These are phyloP conservation scores for Alloteropsis semialata DNA, from an alignment of 176 grass and related monocot genomes.

Conservation along the genomic window DNA sequence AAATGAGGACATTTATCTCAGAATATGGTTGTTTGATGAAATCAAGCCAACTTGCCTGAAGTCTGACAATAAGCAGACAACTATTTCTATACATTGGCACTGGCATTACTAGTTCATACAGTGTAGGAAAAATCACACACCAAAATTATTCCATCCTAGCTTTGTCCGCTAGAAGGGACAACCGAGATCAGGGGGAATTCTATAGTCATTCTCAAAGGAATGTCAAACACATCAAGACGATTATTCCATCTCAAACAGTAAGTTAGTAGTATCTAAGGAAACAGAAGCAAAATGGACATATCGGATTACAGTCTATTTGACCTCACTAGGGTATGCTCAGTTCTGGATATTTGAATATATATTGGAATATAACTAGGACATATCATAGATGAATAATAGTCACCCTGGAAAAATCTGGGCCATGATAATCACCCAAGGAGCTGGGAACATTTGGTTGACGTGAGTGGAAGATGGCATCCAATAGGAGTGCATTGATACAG, in stretches of 20 bases:
- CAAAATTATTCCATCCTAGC: background rate
- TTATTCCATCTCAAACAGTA: background rate
- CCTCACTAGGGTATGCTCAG: background rate
- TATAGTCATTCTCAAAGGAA: conserved; percentile 2
- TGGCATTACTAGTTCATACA: background rate
- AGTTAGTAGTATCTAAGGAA: background rate
- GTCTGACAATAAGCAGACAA: background rate
- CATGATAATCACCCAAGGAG: background rate
- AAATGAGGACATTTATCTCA: background rate
- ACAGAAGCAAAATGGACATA: background rate
- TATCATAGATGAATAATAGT: background rate
- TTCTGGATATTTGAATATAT: background rate
- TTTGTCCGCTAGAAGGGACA: background rate
- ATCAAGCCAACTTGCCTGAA: background rate
- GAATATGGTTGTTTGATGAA: background rate
- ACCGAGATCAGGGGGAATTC: background rate
- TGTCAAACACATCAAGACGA: conserved; percentile 4
- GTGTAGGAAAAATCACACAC: background rate
- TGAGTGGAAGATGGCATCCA: background rate
- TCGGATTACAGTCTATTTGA: background rate
- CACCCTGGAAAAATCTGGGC: background rate
- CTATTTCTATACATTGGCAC: background rate
- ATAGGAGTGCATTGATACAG: background rate
- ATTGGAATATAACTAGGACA: background rate
- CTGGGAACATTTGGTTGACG: background rate